Base-by-base conservation (phyloP, 163 green algal species). In the Coccomyxa subellipsoidea region DNA sequence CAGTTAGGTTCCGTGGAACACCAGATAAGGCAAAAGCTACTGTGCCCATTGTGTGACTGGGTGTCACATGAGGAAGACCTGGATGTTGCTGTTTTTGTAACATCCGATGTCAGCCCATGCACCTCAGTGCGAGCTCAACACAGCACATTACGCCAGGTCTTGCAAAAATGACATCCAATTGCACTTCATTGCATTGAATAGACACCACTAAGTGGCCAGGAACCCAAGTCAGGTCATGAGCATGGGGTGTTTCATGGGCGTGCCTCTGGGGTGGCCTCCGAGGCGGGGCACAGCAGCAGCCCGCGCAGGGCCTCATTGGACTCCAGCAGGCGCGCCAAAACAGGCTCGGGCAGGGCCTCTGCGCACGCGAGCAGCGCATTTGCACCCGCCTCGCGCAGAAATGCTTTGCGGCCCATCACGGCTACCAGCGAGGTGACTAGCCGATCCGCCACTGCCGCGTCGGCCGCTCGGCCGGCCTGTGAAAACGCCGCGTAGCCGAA, bases 401-500 rank as follows among this genome's bases (percentile, higher is more conserved):
- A 94, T 0, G 54, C 69, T 84, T 93, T 93, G 34, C 35, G 25
- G 27, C 75, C 21, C 69, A 73, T 77, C n/a, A 29, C 69, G 21
- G 37, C 38, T 37, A 79, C 39, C 27, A 69, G 69, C 1, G 75
- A 38, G n/a, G 29, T 37, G 10, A 90, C 80, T 9, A 82, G 85
- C 83, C 29, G 36, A 27, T 31, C 53, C 59, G 75, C 79, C 36
- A 54, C 10, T 0, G 71, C 34, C 34, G 77, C 29, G 69, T 83
- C 54, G 34, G 78, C 25, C 4, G 83, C 59, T 15, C 90, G 84
- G 5, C 88, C 89, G 1, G 83, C 85, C 10, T 90, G 88, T 27
- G 93, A 79, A 21, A 96, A 73, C 0, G 92, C 89, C 9, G 87
- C 90, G 0, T 90, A 84, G 10, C 92, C 93, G 87, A 97, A 97